Conservation (phyloP, 208 protist species). For the Porcisia hertigi region DNA sequence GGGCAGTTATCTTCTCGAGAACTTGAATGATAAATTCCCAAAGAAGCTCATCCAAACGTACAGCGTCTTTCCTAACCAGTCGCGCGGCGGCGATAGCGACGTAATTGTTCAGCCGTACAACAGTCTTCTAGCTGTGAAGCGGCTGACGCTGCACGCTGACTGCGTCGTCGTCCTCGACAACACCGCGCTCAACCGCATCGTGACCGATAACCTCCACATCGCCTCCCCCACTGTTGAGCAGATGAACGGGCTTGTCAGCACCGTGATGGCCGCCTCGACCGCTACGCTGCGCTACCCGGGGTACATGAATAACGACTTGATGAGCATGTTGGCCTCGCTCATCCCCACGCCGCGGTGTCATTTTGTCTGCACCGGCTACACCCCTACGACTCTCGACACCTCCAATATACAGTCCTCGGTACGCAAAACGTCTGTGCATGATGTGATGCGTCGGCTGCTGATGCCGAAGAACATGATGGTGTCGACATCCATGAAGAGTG, state of each 20-base stretch:
- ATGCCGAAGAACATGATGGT: conserved; percentile 99
- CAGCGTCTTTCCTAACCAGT: conserved; percentile 97
- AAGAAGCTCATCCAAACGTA: conserved; percentile 99
- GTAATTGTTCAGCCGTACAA: conserved; percentile 99
- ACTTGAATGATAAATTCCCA: conserved; percentile 97
- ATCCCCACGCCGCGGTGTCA: conserved; percentile 99
- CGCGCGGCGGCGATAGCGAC: conserved; percentile 83
- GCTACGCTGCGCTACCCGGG: conserved; percentile 99
- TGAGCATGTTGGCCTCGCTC: conserved; percentile 97
- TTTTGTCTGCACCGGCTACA: conserved; percentile 99
- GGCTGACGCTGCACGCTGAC: conserved; percentile 97
- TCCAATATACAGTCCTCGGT: conserved; percentile 90
- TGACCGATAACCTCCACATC: conserved; percentile 96
- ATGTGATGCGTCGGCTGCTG: conserved; percentile 99
- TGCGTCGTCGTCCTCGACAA: conserved; percentile 99
- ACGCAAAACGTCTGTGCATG: conserved; percentile 99
- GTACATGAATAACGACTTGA: conserved; percentile 98
- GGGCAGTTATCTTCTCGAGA: conserved; percentile 98
- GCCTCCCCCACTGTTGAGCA: conserved; percentile 95
- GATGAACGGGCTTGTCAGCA: conserved; percentile 98
- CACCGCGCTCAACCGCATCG: conserved; percentile 98
- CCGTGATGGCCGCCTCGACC: conserved; percentile 99
- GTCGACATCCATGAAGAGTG: conserved; percentile 89
- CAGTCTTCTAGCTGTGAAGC: conserved; percentile 98
- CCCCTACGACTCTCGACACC: conserved; percentile 95